Evolutionary conservation across 2,329 filamentous ascomycete species (phyloP), one percentile per base, ranked within the genome.

Genomic region (Colletotrichum liaoningense): DNA sequence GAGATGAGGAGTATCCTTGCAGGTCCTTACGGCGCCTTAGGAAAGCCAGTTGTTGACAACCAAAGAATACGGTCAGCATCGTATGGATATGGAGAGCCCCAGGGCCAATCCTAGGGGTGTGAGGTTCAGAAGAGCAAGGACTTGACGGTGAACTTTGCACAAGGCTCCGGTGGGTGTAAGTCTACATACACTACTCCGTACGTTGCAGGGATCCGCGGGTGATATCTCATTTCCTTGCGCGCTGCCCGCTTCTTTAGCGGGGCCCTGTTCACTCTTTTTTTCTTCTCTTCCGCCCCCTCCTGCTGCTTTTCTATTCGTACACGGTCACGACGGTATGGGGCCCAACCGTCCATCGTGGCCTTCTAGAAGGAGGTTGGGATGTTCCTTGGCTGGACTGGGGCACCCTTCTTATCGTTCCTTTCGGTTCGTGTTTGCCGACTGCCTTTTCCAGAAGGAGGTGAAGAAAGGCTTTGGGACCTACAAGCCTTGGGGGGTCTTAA

Each of bases 281-380:
- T 16, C 5, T 22, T 55, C 5, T 28, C 26, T 57, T 24, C 22
- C 12, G 33, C 22, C 35, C 42, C 4, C 16, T 26, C 24, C 38
- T 63, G 19, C 60, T 9, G 19, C 9, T 24, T n/a, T 33, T 54
- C 30, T 8, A 42, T 42, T 42, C 16, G 38, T 42, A 42, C 38
- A 42, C 38, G 38, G 38, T 19, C 16, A 42, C 5, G 14, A 5
- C 6, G 7, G 16, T 42, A 28, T 26, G 46, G 49, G 42, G 22
- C n/a, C 42, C 42, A 55, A 38, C 52, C 38, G 38, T 7, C 38
- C 38, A 42, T 42, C 38, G 38, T 14, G 59, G 62, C 46, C 62
- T 64, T 64, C 62, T 64, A 42, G 62, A 64, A 64, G 49, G 62
- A 55, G 62, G n/a, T 38, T 64, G 33, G 62, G 54, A 56, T 49